phyloP scores from a whole-genome alignment of 345 rosid genomes.

The Citrus reticulata region DNA sequence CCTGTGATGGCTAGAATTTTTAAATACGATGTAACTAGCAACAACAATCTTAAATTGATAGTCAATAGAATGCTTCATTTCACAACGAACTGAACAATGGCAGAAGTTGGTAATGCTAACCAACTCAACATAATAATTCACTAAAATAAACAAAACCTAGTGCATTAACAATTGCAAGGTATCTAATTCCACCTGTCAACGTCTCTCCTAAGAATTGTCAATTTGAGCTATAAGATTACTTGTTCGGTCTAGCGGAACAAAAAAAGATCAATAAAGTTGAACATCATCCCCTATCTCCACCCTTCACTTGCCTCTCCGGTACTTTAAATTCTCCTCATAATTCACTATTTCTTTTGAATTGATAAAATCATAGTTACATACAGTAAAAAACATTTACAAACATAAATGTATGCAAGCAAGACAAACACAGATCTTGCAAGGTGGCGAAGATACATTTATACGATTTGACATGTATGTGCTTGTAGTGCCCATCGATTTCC shows the following conservation, averaged over 20 bases:
- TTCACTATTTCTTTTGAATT: background rate
- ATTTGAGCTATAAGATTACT: background rate
- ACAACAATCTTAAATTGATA: background rate
- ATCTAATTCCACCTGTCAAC: background rate
- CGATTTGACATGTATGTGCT: background rate
- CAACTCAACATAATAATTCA: background rate
- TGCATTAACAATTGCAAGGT: background rate
- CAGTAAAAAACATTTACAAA: background rate
- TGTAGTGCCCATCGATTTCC: background rate
- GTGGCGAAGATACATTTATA: background rate
- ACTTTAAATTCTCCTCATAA: background rate
- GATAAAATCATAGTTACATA: background rate
- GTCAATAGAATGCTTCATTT: background rate
- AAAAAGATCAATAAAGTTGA: background rate
- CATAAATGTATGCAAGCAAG: background rate
- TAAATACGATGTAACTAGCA: background rate
- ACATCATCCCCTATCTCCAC: background rate
- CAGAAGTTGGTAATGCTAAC: background rate
- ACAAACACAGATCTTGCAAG: background rate
- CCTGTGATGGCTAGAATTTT: background rate
- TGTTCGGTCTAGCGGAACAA: background rate
- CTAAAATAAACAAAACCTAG: background rate
- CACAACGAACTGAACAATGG: background rate
- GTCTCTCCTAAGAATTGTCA: background rate
- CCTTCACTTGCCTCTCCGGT: no score